Conservation (phyloP, 2,329 filamentous ascomycete species). For the Trichophaea hybrida region DNA sequence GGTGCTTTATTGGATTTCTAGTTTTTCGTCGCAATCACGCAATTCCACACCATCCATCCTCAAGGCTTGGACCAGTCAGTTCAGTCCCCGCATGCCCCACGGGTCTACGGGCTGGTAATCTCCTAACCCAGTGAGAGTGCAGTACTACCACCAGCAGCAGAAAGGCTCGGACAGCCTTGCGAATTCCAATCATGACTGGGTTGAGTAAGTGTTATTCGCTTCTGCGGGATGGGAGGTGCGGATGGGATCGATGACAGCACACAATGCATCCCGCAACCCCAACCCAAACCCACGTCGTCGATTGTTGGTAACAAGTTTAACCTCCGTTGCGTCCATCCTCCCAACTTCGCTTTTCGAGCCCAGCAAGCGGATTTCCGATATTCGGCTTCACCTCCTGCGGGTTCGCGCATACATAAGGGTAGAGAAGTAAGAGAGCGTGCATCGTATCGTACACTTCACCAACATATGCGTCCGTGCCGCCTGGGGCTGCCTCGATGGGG, state of each 20-base stretch:
- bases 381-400: too few species aligned
- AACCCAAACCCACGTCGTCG: too few species aligned
- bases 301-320: too few species aligned
- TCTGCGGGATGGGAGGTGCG: too few species aligned
- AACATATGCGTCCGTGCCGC: neutral
- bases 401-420: neutral
- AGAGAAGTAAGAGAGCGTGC: too few species aligned
- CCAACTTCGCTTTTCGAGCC: too few species aligned
- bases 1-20: neutral
- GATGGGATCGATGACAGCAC: neutral
- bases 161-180: neutral
- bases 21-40: conserved; percentile 1
- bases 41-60: neutral
- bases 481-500: neutral
- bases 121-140: neutral
- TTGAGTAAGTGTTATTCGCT: too few species aligned
- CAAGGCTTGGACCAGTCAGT: neutral
- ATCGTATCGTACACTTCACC: conserved; percentile 1
- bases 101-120: too few species aligned
- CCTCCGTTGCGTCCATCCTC: too few species aligned
- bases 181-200: neutral
- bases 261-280: neutral
- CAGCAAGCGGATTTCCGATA: too few species aligned
- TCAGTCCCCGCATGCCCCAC: too few species aligned
- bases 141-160: neutral